Conservation (phyloP, 1,284 basidiomycete genomes). For the Cerioporus squamosus region DNA sequence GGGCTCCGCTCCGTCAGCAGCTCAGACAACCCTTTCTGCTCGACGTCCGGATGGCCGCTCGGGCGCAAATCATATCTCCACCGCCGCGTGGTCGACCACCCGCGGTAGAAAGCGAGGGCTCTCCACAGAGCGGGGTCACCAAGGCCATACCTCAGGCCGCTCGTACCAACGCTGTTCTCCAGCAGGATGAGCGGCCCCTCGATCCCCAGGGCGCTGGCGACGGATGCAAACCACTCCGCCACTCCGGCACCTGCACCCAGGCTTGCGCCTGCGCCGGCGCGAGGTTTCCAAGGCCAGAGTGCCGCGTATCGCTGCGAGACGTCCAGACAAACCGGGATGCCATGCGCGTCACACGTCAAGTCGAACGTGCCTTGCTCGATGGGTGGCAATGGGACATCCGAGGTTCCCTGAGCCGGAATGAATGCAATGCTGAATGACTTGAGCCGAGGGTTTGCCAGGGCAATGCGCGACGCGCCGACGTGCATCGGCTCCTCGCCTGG, state of each 20-base stretch:
- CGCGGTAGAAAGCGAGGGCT: slow-evolving; percentile 1
- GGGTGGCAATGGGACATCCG: slow-evolving; percentile 37
- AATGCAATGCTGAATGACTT: slow-evolving; percentile 64
- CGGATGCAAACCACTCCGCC: slow-evolving; percentile 21
- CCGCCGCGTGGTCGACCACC: slow-evolving; percentile 19
- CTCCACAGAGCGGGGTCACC: neutral
- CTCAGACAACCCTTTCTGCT: slow-evolving; percentile 37
- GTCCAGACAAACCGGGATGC: slow-evolving; percentile 43
- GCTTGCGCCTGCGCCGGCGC: neutral
- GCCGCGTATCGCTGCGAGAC: slow-evolving; percentile 54
- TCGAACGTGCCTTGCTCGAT: slow-evolving; percentile 55
- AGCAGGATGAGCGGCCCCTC: slow-evolving; percentile 17
- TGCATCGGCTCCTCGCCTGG: slow-evolving; percentile 65
- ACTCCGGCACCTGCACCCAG: neutral
- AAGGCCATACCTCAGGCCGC: neutral
- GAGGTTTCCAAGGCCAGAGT: slow-evolving; percentile 20
- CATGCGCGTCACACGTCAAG: slow-evolving; percentile 48
- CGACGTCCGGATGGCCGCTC: slow-evolving; percentile 39
- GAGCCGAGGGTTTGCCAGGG: slow-evolving; percentile 65
- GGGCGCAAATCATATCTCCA: slow-evolving; percentile 56
- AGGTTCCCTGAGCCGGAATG: slow-evolving; percentile 44
- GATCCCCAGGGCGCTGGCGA: slow-evolving; percentile 16
- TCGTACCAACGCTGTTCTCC: slow-evolving; percentile 4
- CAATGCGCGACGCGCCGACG: slow-evolving; percentile 61
- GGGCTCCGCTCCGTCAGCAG: slow-evolving; percentile 60